Evolutionary conservation across 2,329 filamentous ascomycete species (phyloP).

Genomic region (Saccharata proteae): DNA sequence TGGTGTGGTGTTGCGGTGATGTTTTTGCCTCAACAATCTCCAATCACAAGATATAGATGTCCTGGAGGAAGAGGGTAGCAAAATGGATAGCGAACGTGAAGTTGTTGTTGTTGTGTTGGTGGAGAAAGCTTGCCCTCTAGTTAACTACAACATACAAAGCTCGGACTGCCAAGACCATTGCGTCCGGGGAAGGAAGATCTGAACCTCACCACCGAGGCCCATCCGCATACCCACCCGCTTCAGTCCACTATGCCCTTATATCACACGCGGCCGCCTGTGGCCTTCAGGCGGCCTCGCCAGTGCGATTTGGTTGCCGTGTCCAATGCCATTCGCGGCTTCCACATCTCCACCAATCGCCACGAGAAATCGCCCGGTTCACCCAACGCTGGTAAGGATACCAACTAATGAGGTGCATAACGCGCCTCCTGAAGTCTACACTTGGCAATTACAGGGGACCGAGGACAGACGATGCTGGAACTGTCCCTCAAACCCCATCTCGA

Average conservation of each 20-base stretch:
- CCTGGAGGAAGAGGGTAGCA: no score
- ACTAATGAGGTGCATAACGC: no score
- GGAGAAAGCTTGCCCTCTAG: not conserved
- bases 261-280: slow-evolving; percentile 2
- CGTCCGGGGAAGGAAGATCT: not conserved
- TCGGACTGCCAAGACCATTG: not conserved
- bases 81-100: not conserved
- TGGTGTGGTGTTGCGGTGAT: no score
- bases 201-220: slow-evolving; percentile 1
- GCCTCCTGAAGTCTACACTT: no score
- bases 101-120: not conserved
- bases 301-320: slow-evolving; percentile 1
- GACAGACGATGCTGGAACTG: no score
- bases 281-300: slow-evolving; percentile 1
- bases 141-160: not conserved
- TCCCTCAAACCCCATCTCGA: not conserved
- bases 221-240: not conserved
- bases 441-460: no score
- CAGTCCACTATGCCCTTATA: slow-evolving; percentile 7
- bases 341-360: slow-evolving; percentile 3
- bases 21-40: no score
- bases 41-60: no score
- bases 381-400: slow-evolving; percentile 1
- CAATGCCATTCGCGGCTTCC: slow-evolving; percentile 5
- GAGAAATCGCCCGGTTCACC: slow-evolving; percentile 1